Conservation (phyloP, 176 grass and related monocot genomes). For the Hordeum vulgare region DNA sequence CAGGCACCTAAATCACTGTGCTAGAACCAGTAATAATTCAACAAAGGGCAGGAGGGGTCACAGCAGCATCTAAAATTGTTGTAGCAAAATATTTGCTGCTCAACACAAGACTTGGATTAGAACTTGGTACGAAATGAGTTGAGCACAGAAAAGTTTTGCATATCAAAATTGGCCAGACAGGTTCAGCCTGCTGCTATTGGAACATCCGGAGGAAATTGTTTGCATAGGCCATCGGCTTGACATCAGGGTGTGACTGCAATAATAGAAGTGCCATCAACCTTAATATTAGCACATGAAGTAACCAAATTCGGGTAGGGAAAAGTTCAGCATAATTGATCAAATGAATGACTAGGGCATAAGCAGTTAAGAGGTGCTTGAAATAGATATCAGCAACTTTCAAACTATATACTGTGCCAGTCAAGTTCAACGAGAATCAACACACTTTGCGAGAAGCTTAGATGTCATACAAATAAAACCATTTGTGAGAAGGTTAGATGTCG, state of each 20-base stretch:
- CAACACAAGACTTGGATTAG: not conserved
- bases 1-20: not conserved
- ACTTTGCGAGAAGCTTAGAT: not conserved
- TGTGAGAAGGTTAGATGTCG: not conserved
- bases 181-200: constrained; percentile 30
- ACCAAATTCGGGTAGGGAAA: not conserved
- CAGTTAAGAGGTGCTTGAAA: not conserved
- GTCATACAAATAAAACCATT: not conserved
- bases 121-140: not conserved
- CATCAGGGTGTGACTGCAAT: constrained; percentile 70
- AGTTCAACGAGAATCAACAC: not conserved
- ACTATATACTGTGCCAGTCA: not conserved
- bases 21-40: constrained; percentile 4
- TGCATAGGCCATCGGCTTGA: constrained; percentile 83
- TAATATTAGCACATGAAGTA: not conserved
- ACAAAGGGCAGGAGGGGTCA: not conserved
- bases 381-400: not conserved
- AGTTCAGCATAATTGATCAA: not conserved
- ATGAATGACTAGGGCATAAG: not conserved
- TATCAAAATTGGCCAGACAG: constrained; percentile 22
- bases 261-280: constrained; percentile 2
- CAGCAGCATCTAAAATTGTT: not conserved
- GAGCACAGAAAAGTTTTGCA: not conserved
- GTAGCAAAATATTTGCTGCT: constrained; percentile 1
- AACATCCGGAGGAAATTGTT: constrained; percentile 70